phyloP scores from a whole-genome alignment of 176 grass and related monocot genomes.

The Thinopyrum elongatum region DNA sequence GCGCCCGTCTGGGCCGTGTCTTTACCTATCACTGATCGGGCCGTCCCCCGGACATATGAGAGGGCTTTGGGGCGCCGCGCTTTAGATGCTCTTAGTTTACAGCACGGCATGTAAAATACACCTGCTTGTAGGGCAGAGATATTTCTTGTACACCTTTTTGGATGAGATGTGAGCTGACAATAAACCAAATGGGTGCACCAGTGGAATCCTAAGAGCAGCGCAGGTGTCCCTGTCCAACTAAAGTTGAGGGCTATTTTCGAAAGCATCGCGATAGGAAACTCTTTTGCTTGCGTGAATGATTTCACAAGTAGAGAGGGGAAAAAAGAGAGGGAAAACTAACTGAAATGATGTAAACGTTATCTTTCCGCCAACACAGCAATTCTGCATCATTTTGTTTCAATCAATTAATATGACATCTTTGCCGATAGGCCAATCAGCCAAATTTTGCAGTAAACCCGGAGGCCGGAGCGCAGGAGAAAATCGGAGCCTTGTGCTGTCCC shows the following conservation, averaged over 20 bases:
- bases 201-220: background rate
- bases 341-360: background rate
- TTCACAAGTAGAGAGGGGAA: background rate
- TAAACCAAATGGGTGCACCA: background rate
- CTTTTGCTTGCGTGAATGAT: background rate
- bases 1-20: too few relatives aligned
- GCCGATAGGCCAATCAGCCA: background rate
- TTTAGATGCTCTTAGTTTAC: background rate
- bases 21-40: too few relatives aligned
- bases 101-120: background rate
- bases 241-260: background rate
- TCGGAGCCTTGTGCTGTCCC: too few relatives aligned
- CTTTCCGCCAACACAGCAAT: background rate
- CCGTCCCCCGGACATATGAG: too few relatives aligned
- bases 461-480: too few relatives aligned
- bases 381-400: background rate
- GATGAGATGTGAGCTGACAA: background rate
- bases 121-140: background rate
- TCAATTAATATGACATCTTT: background rate
- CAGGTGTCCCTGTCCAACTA: background rate
- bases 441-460: too few relatives aligned
- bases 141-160: too few relatives aligned
- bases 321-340: background rate
- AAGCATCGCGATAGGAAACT: background rate
- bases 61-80: too few relatives aligned